A percentile compares a stretch with the other conserved stretches of the same genome.
These are phyloP conservation scores for Rhizopus delemar DNA, from an alignment of 371 early-diverging fungal genomes.

Conservation along the genomic window DNA sequence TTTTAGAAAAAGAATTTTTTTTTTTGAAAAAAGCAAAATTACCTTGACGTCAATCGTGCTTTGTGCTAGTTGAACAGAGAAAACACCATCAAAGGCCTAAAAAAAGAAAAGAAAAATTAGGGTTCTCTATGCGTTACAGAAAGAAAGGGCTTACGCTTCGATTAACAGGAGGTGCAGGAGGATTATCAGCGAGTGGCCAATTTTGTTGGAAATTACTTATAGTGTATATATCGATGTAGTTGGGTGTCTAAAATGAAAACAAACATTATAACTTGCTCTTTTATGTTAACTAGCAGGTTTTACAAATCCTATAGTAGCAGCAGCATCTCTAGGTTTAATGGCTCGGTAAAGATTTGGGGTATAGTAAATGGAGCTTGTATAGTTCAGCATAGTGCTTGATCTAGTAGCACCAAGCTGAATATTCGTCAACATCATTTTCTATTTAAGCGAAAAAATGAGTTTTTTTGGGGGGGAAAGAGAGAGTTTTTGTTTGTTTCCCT, in stretches of 20 bases:
- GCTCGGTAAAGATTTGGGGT: conserved; percentile 30
- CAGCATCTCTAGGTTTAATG: conserved; percentile 29
- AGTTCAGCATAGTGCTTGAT: conserved; percentile 25
- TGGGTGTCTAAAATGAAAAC: conserved; percentile 22
- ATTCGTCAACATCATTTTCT: conserved; percentile 7
- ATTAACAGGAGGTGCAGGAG: background rate
- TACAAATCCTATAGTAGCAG: conserved; percentile 39
- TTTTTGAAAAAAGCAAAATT: background rate
- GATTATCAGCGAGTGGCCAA: conserved; percentile 34
- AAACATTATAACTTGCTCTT: no score
- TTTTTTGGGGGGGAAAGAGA: background rate
- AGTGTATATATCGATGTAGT: conserved; percentile 38
- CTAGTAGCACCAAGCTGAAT: conserved; percentile 30
- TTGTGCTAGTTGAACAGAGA: conserved; percentile 36
- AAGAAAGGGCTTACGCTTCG: conserved; percentile 12
- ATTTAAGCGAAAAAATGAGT: conserved; percentile 9
- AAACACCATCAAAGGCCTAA: conserved; percentile 37
- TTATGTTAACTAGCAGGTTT: background rate
- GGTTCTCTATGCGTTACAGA: background rate
- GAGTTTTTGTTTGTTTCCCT: background rate
- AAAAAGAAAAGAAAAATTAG: background rate
- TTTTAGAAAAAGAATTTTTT: background rate
- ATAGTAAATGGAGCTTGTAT: conserved; percentile 31
- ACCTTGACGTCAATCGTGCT: conserved; percentile 39
- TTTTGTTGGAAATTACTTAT: conserved; percentile 23